These are phyloP conservation scores for Hypoxylon sp. DNA, from an alignment of 2,329 filamentous ascomycete genomes.

Conservation along the genomic window DNA sequence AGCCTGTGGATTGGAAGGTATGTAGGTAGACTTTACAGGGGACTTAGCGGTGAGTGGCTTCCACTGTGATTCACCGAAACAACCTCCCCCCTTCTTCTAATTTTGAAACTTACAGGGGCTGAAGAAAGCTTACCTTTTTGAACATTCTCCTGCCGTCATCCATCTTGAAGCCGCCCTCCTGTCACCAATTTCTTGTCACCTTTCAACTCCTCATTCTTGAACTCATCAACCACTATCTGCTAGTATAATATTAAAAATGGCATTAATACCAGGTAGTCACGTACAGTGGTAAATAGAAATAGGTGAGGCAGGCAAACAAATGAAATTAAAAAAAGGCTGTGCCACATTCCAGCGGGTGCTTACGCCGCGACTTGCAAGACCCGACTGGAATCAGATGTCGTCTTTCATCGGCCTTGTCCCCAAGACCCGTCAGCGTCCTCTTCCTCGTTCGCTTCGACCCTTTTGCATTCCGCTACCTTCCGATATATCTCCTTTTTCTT, in stretches of 20 bases:
- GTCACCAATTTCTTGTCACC: background rate
- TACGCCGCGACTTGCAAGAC: background rate
- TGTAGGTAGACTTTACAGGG: background rate
- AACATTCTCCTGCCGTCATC: slow-evolving; percentile 6
- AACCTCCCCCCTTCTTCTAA: no score
- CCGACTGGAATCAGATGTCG: background rate
- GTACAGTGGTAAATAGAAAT: background rate
- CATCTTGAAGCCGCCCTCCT: background rate
- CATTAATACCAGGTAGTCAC: background rate
- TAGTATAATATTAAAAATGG: background rate
- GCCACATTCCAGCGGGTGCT: background rate
- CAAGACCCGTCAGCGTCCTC: slow-evolving; percentile 1
- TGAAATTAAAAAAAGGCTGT: background rate
- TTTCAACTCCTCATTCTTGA: background rate
- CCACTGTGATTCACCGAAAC: background rate
- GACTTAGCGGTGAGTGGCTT: slow-evolving; percentile 16
- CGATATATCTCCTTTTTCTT: slow-evolving; percentile 13
- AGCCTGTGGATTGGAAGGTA: background rate
- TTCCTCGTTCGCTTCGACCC: slow-evolving; percentile 3
- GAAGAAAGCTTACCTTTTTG: background rate
- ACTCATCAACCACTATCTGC: background rate
- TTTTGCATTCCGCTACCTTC: slow-evolving; percentile 10
- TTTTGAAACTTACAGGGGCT: slow-evolving; percentile 1
- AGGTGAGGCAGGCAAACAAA: background rate
- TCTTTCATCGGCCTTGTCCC: slow-evolving; percentile 1